Conservation (phyloP, 225 moss, liverwort and hornwort genomes). For the Lunularia cruciata region DNA sequence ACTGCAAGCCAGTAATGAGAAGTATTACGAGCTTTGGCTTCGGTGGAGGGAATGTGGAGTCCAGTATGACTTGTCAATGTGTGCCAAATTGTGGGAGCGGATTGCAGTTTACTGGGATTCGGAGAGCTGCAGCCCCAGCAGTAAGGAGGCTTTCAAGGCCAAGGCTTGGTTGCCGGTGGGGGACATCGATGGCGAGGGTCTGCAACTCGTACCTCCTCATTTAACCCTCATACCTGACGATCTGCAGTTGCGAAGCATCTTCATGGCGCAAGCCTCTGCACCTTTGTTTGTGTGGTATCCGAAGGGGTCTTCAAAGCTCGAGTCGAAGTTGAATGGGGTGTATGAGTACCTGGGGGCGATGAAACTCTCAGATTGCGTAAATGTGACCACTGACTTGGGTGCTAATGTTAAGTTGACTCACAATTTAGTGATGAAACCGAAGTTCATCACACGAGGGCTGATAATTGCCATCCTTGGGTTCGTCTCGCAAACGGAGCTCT, state of each 20-base stretch:
- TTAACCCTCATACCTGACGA: slow-evolving; percentile 17
- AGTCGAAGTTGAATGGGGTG: slow-evolving; percentile 14
- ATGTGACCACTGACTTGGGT: not conserved
- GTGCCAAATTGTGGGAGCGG: slow-evolving; percentile 2
- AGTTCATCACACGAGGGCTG: slow-evolving; percentile 12
- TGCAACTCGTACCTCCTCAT: not conserved
- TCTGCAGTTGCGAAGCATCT: slow-evolving; percentile 9
- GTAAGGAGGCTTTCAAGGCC: not conserved
- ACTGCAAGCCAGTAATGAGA: not conserved
- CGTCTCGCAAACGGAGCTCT: not conserved
- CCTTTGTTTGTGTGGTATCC: slow-evolving; percentile 25
- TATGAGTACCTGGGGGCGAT: slow-evolving; percentile 11
- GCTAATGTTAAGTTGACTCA: not conserved
- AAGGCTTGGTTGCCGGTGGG: not conserved
- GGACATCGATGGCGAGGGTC: not conserved
- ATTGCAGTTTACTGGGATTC: slow-evolving; percentile 16
- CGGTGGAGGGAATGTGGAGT: not conserved
- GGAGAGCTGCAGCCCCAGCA: not conserved
- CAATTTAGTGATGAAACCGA: not conserved
- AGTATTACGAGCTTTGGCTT: slow-evolving; percentile 8
- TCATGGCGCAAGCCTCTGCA: not conserved
- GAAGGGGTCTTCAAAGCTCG: not conserved
- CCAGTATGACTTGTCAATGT: not conserved
- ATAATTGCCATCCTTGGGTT: slow-evolving; percentile 18
- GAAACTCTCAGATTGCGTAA: slow-evolving; percentile 2